phyloP scores from a whole-genome alignment of 2,329 filamentous ascomycete species.

The Coniochaeta sp. region DNA sequence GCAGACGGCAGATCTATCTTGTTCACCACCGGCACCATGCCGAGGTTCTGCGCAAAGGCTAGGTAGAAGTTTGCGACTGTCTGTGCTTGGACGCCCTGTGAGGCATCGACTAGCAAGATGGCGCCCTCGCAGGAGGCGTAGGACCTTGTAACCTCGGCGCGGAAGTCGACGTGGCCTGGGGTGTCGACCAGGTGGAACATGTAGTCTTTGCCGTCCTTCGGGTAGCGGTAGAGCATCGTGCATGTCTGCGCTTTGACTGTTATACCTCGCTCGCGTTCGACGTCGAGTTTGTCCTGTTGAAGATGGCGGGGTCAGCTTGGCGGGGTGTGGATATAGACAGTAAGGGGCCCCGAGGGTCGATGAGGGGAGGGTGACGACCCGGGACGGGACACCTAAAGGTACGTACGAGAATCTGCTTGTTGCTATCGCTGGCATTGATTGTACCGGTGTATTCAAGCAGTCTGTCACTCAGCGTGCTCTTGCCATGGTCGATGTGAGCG shows the following conservation, averaged over 20 bases:
- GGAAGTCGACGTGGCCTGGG: slow-evolving; percentile 94
- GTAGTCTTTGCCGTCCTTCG: slow-evolving; percentile 66
- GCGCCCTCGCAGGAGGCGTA: slow-evolving; percentile 96
- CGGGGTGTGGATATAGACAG: background rate
- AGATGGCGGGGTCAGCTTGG: background rate
- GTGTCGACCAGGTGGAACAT: slow-evolving; percentile 94
- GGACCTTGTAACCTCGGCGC: slow-evolving; percentile 89
- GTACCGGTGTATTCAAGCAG: slow-evolving; percentile 91
- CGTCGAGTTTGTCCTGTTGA: slow-evolving; percentile 82
- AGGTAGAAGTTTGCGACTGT: slow-evolving; percentile 98
- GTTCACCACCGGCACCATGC: slow-evolving; percentile 87
- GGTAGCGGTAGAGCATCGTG: slow-evolving; percentile 89
- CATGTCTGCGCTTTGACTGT: slow-evolving; percentile 99
- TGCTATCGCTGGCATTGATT: slow-evolving; percentile 69
- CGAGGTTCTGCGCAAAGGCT: slow-evolving; percentile 83
- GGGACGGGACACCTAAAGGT: no score
- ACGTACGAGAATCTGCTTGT: slow-evolving; percentile 76
- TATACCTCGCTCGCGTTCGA: slow-evolving; percentile 91
- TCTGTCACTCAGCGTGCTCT: slow-evolving; percentile 89
- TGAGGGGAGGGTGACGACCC: no score
- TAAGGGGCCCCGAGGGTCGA: background rate
- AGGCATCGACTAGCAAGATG: slow-evolving; percentile 86
- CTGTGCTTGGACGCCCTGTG: slow-evolving; percentile 93
- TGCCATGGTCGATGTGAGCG: slow-evolving; percentile 97
- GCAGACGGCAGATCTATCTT: slow-evolving; percentile 92